These are phyloP conservation scores for Penicillium glabrum DNA, from an alignment of 2,329 filamentous ascomycete species.

Conservation along the genomic window DNA sequence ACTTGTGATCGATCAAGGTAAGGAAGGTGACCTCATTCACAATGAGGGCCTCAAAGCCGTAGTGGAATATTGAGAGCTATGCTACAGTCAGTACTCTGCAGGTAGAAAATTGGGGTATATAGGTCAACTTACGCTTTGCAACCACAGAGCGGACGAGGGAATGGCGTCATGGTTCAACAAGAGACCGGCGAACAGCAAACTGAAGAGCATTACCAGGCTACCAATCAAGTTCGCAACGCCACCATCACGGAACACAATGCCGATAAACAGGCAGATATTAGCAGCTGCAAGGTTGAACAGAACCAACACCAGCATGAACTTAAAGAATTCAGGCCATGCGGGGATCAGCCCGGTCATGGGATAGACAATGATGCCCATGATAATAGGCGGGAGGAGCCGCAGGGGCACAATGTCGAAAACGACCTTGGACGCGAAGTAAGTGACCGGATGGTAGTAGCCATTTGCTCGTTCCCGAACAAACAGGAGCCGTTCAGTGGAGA, in stretches of 20 bases:
- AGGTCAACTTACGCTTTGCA: slow-evolving; percentile 67
- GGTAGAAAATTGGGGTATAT: neutral
- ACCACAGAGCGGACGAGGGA: slow-evolving; percentile 78
- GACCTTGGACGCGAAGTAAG: slow-evolving; percentile 95
- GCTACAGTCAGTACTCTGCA: slow-evolving; percentile 24
- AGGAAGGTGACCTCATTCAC: slow-evolving; percentile 95
- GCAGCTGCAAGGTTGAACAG: slow-evolving; percentile 95
- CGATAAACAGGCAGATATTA: slow-evolving; percentile 91
- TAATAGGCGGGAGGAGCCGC: slow-evolving; percentile 88
- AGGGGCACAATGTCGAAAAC: slow-evolving; percentile 95
- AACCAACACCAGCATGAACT: slow-evolving; percentile 87
- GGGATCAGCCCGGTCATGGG: slow-evolving; percentile 94
- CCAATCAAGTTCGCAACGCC: slow-evolving; percentile 92
- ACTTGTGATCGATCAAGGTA: slow-evolving; percentile 89
- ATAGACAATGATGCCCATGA: slow-evolving; percentile 95
- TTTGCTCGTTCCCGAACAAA: slow-evolving; percentile 95
- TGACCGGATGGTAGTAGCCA: slow-evolving; percentile 90
- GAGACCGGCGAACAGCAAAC: slow-evolving; percentile 87
- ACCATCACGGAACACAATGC: slow-evolving; percentile 87
- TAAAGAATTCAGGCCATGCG: slow-evolving; percentile 78
- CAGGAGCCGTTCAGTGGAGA: slow-evolving; percentile 83
- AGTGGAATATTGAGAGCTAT: slow-evolving; percentile 93
- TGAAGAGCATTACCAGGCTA: slow-evolving; percentile 96
- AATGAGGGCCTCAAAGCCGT: slow-evolving; percentile 92
- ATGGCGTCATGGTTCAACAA: slow-evolving; percentile 94